Evolutionary conservation across 257 asterid genomes (phyloP), one percentile per base, ranked within the genome.

Genomic region (Scutellaria barbata): DNA sequence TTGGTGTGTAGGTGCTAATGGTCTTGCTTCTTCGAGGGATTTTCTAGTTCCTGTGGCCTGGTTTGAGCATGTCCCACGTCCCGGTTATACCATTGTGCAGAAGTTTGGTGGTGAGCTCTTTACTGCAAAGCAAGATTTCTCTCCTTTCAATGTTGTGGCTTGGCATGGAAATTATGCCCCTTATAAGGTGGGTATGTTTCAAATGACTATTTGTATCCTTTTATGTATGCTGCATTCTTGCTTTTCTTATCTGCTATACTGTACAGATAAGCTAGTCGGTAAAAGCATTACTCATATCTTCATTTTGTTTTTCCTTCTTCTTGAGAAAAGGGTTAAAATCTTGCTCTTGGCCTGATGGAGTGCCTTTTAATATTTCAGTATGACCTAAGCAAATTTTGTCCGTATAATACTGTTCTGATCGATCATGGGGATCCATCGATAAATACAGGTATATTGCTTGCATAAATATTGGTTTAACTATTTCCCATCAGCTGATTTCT

Each of bases 111-210:
- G 99, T 58, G 92, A 91, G 73, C 95, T 95, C 71, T 95, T 95
- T 62, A 86, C 98, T 37, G 99, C 99, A 30, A 89, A 85, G 75
- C 99, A 92, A 79, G 95, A 89, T 76, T 95, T 95, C 80, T 92
- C 98, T 72, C 98, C 96, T 47, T 95, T 95, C 84, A 95, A 95
- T 77, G 98, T 95, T 75, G 94, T 86, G 41, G 96, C 98, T 12
- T 95, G 99, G 99, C 99, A 92, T 80, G 99, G 99, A 50, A 95
- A 89, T 76, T 95, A 95, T 73, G 88, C 71, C 43, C 99, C 99
- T 18, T 95, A 84, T 74, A 95, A 92, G 99, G 99, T 86, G 76
- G 12, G 47, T 55, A 30, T 35, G 52, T 68, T 64, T 11, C 6
- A 1, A 43, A 43, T 43, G 12, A 10, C 16, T 14, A 10, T 5